phyloP scores from a whole-genome alignment of 1,284 basidiomycete genomes.

The Leccinum griseonigrum region DNA sequence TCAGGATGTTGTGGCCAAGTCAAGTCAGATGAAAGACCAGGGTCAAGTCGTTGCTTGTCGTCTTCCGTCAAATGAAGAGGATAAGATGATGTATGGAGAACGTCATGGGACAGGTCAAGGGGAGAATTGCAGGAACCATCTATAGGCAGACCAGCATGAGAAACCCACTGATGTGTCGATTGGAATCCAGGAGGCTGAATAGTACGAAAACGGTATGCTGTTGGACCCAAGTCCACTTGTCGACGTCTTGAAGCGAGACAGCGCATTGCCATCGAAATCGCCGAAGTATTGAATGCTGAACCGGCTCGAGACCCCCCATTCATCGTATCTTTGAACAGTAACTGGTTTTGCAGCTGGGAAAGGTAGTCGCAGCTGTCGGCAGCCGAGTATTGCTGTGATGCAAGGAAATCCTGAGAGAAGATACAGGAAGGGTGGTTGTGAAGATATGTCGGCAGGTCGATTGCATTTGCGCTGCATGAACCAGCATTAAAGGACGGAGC shows the following conservation, averaged over 20 bases:
- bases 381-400: conserved; percentile 12
- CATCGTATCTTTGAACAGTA: conserved; percentile 18
- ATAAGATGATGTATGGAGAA: conserved; percentile 11
- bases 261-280: conserved; percentile 23
- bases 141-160: conserved; percentile 9
- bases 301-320: conserved; percentile 11
- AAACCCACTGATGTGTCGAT: conserved; percentile 12
- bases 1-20: conserved; percentile 23
- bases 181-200: conserved; percentile 17
- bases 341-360: conserved; percentile 14
- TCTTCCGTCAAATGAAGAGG: conserved; percentile 12
- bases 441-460: conserved; percentile 7
- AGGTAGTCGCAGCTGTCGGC: conserved; percentile 12
- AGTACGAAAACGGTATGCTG: conserved; percentile 9
- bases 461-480: not conserved
- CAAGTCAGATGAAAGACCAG: conserved; percentile 14
- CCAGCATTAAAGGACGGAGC: conserved; percentile 1
- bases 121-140: conserved; percentile 8
- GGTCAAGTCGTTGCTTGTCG: conserved; percentile 16
- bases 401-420: conserved; percentile 9
- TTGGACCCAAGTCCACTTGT: conserved; percentile 15
- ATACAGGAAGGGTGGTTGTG: conserved; percentile 8
- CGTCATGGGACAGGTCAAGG: conserved; percentile 10
- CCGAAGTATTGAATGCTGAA: conserved; percentile 14
- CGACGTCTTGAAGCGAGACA: conserved; percentile 22